Evolutionary conservation across 257 asterid genomes (phyloP).

Genomic region (Capsicum pubescens): DNA sequence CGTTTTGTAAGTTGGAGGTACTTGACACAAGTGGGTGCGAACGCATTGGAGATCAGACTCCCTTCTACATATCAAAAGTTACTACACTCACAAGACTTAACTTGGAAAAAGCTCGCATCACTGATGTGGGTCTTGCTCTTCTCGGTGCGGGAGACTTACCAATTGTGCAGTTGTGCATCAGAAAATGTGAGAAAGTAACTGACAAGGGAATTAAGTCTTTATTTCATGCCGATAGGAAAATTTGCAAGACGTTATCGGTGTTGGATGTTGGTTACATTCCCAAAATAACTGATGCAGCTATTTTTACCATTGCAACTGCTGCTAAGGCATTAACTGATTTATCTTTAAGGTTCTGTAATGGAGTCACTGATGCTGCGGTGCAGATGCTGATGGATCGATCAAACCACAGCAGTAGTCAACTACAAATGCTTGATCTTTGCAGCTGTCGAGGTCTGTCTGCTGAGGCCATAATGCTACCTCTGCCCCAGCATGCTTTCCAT

Average conservation of each 20-base stretch:
- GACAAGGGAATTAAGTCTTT: no score
- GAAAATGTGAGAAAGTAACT: no score
- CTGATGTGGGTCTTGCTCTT: no score
- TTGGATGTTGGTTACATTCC: no score
- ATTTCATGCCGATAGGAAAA: no score
- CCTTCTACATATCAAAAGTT: slow-evolving; percentile 52
- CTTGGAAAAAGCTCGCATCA: slow-evolving; percentile 63
- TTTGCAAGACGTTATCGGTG: no score
- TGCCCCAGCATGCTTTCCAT: not conserved
- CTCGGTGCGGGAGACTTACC: no score
- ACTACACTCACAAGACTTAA: slow-evolving; percentile 57
- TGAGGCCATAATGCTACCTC: slow-evolving; percentile 37
- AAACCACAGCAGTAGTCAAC: slow-evolving; percentile 34
- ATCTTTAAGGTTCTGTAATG: slow-evolving; percentile 66
- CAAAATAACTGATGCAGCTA: slow-evolving; percentile 35
- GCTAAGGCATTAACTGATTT: slow-evolving; percentile 63
- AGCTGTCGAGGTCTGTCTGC: slow-evolving; percentile 53
- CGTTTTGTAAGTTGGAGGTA: slow-evolving; percentile 57
- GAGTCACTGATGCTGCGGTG: slow-evolving; percentile 60
- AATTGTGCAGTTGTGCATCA: no score
- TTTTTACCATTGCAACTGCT: slow-evolving; percentile 51
- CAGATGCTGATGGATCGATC: slow-evolving; percentile 46
- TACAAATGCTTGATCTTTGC: slow-evolving; percentile 62
- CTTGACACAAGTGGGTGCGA: slow-evolving; percentile 69
- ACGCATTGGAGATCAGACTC: slow-evolving; percentile 68